Conservation (phyloP, 1,139 yeast genomes). For the Ogataea hybrid region DNA sequence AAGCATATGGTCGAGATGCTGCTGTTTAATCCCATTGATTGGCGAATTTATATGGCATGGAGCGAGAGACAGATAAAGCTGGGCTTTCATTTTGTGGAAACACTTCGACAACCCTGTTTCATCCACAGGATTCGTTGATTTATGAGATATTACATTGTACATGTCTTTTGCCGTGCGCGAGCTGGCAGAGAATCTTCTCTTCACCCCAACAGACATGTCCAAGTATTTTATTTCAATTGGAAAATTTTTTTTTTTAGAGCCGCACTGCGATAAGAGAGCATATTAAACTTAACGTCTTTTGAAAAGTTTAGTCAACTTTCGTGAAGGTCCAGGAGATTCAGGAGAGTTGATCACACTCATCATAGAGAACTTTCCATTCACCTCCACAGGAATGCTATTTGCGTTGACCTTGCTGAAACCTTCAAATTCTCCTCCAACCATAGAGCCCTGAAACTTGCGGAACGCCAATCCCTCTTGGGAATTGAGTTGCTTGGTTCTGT, state of each 20-base stretch:
- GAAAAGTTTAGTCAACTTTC: conserved; percentile 24
- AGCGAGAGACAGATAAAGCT: conserved; percentile 80
- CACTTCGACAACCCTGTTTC: conserved; percentile 54
- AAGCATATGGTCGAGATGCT: conserved; percentile 85
- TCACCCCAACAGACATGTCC: conserved; percentile 9
- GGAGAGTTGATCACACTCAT: conserved; percentile 26
- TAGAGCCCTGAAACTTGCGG: conserved; percentile 34
- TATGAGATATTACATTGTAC: conserved; percentile 10
- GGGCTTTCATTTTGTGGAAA: conserved; percentile 61
- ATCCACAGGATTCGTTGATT: conserved; percentile 23
- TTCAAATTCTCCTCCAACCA: conserved; percentile 22
- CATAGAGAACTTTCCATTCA: conserved; percentile 29
- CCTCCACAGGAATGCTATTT: conserved; percentile 19
- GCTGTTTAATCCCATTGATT: conserved; percentile 72
- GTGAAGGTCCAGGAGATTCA: conserved; percentile 11
- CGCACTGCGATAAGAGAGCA: conserved; percentile 10
- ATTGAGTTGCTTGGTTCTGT: conserved; percentile 45
- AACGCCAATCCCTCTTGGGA: conserved; percentile 55
- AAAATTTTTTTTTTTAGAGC: conserved; percentile 11
- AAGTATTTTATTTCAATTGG: conserved; percentile 2
- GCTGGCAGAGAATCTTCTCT: conserved; percentile 10
- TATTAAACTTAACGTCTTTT: conserved; percentile 21
- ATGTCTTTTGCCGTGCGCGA: conserved; percentile 9
- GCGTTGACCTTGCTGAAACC: conserved; percentile 22
- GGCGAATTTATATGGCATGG: conserved; percentile 73